Evolutionary conservation across 768 basidiomycete genomes (phyloP), one percentile per base, ranked within the genome.

Genomic region (Dioszegia crocea): DNA sequence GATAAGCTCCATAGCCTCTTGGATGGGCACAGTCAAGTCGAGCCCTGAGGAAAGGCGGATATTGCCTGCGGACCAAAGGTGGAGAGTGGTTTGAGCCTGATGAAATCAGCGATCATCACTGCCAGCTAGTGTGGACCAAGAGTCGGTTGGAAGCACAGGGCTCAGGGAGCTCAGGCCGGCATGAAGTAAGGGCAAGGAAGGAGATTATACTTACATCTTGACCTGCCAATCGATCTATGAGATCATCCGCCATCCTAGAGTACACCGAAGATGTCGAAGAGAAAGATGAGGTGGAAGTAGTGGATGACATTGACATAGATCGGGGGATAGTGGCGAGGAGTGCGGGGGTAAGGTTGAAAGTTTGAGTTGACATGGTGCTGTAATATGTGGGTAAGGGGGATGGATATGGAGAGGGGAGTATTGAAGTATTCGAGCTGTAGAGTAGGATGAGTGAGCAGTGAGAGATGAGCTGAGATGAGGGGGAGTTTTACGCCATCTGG

Each of bases 31-130:
- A 23, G 72, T 74, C 26, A 74, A 36, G 50, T 74, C 67, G 36
- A 59, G 63, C 1, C 59, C 61, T 31, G 64, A 56, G 3, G 40
- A 56, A 5, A 74, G 49, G 9, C 72, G 65, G 49, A 74, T 56
- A 41, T 74, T 74, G 5, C 72, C 72, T 10, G 62, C 72, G 14
- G 72, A 70, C 72, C 72, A 74, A 27, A 74, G 63, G 46, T 71
- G 66, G 45, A 73, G 58, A 17, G 57, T 61, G 14, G 65, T 27
- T 46, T 65, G 21, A 17, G 68, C 24, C 68, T 70, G 33, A 27
- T n/a, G 33, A 33, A 6, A 14, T 33, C 33, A 33, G 33, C 33
- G n/a, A n/a, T n/a, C n/a, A n/a, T n/a, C n/a, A 48, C 23, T n/a
- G 27, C 9, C 10, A 21, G 5, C 12, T n/a, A 19, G 49, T 12